Percentiles rank a stretch among this genome's conserved stretches.
Conservation (phyloP, 768 basidiomycete species). For the Suillus bovinus region DNA sequence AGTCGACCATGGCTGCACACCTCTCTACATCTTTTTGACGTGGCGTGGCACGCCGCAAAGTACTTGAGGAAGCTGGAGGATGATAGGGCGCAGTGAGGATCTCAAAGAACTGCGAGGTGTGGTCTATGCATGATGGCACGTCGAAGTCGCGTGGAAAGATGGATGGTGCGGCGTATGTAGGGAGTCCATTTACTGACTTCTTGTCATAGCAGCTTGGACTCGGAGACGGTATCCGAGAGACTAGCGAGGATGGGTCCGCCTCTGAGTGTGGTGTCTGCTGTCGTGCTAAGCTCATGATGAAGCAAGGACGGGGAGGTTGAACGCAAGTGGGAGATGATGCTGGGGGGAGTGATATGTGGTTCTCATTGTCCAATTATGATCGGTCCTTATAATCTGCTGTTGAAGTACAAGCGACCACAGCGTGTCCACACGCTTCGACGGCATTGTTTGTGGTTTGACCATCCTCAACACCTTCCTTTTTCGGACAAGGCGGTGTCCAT, state of each 20-base stretch:
- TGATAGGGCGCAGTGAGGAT: slow-evolving; percentile 29
- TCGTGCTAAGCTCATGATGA: slow-evolving; percentile 4
- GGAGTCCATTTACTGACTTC: slow-evolving; percentile 7
- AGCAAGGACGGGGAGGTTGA: background rate
- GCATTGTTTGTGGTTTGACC: slow-evolving; percentile 12
- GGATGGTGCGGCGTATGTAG: slow-evolving; percentile 13
- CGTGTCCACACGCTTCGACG: slow-evolving; percentile 1
- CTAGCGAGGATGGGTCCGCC: background rate
- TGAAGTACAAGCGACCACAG: slow-evolving; percentile 7
- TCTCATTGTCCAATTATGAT: slow-evolving; percentile 7
- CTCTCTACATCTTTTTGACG: slow-evolving; percentile 20
- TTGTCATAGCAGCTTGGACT: background rate
- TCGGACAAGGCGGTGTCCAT: slow-evolving; percentile 27
- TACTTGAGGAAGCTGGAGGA: slow-evolving; percentile 8
- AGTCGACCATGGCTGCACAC: slow-evolving; percentile 31
- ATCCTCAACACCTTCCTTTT: slow-evolving; percentile 37
- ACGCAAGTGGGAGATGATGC: background rate
- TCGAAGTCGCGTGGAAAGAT: slow-evolving; percentile 12
- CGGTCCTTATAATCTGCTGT: slow-evolving; percentile 9
- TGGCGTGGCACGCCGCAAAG: slow-evolving; percentile 17
- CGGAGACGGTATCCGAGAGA: slow-evolving; percentile 3
- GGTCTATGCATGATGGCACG: slow-evolving; percentile 22
- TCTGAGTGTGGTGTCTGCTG: background rate
- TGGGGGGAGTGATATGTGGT: background rate
- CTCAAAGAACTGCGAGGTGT: slow-evolving; percentile 30